phyloP scores from a whole-genome alignment of 1,284 basidiomycete species.

The Hemileia vastatrix region DNA sequence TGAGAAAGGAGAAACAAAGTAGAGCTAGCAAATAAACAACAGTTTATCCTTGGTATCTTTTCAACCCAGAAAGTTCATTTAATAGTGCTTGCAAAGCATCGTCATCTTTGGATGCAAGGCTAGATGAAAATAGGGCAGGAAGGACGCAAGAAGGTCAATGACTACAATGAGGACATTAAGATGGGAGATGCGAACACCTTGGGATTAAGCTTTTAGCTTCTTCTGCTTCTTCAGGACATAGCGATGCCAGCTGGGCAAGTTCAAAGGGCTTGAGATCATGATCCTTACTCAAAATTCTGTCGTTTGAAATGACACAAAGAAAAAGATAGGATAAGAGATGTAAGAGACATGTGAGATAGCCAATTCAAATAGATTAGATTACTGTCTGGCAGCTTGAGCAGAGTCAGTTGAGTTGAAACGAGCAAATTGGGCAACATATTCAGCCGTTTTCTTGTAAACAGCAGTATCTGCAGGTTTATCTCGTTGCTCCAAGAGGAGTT shows the following conservation, averaged over 20 bases:
- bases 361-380: slow-evolving; percentile 37
- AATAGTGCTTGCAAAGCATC: slow-evolving; percentile 68
- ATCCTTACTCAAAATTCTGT: slow-evolving; percentile 62
- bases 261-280: slow-evolving; percentile 75
- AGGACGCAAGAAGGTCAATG: background rate
- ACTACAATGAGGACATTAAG: background rate
- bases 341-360: background rate
- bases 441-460: slow-evolving; percentile 82
- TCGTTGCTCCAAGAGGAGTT: slow-evolving; percentile 68
- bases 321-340: background rate
- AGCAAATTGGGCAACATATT: slow-evolving; percentile 80
- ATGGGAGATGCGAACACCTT: slow-evolving; percentile 51
- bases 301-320: slow-evolving; percentile 2
- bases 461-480: slow-evolving; percentile 60
- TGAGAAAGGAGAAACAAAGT: too few relatives aligned
- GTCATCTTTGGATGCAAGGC: slow-evolving; percentile 76
- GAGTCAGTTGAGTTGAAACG: slow-evolving; percentile 80
- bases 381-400: slow-evolving; percentile 79
- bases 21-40: background rate
- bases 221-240: slow-evolving; percentile 75
- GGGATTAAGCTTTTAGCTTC: slow-evolving; percentile 85
- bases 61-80: slow-evolving; percentile 76
- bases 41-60: slow-evolving; percentile 66
- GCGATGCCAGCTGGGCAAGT: slow-evolving; percentile 79
- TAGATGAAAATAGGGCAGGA: too few relatives aligned